Evolutionary conservation across 1,139 yeast species (phyloP).

Genomic region (Candida pseudoviswanathii): DNA sequence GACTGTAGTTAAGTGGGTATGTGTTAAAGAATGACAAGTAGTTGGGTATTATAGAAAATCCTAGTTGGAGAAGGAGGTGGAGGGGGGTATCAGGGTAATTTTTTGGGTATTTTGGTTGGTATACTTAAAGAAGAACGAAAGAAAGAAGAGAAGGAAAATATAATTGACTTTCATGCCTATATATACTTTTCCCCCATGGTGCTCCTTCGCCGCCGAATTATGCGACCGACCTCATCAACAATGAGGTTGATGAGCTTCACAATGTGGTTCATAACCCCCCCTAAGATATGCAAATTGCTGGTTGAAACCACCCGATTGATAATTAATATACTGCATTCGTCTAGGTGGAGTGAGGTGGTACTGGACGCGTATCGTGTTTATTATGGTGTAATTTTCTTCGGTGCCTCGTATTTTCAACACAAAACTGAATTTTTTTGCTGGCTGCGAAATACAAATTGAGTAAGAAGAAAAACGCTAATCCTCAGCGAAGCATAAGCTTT

Average conservation of each 20-base stretch:
- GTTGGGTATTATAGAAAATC: conserved; percentile 2
- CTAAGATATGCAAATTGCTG: background rate
- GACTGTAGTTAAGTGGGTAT: conserved; percentile 21
- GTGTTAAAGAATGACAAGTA: conserved; percentile 4
- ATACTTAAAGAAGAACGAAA: background rate
- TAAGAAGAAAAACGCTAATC: conserved; percentile 9
- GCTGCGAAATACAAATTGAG: conserved; percentile 12
- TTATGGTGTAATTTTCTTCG: conserved; percentile 6
- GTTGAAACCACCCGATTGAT: background rate
- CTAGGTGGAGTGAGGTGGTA: background rate
- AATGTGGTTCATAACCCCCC: background rate
- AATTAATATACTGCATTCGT: background rate
- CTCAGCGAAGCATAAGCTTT: background rate
- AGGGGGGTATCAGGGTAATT: conserved; percentile 1
- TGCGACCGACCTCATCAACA: background rate
- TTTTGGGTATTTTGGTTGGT: background rate
- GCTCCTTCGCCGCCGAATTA: background rate
- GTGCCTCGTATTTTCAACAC: conserved; percentile 14
- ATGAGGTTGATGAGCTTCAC: background rate
- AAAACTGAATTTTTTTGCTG: conserved; percentile 7
- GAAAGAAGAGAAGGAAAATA: background rate
- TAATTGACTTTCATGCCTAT: background rate
- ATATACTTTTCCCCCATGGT: background rate
- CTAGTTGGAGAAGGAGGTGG: background rate
- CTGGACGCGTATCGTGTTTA: background rate